phyloP scores from a whole-genome alignment of 768 basidiomycete species.

The Terana coerulea region DNA sequence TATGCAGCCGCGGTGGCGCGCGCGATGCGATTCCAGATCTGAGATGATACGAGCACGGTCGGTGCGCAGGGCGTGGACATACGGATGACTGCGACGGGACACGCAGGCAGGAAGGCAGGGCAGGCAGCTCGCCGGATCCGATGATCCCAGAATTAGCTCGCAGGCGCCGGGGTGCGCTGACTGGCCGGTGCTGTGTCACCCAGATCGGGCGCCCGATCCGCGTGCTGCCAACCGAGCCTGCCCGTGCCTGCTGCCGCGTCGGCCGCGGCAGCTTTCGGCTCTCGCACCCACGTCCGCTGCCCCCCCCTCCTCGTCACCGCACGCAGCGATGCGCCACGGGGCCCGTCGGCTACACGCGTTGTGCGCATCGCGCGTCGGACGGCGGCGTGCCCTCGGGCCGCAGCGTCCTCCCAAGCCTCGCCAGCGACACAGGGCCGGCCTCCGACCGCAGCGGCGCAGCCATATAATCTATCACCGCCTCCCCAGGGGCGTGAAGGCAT shows the following conservation, averaged over 20 bases:
- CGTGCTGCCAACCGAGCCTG: not conserved
- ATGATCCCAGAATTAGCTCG: constrained; percentile 8
- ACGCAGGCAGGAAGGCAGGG: not conserved
- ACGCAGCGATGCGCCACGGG: not conserved
- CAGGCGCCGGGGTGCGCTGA: not conserved
- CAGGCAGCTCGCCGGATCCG: constrained; percentile 9
- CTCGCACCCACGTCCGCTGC: not conserved
- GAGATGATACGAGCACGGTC: constrained; percentile 13
- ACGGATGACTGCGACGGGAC: constrained; percentile 10
- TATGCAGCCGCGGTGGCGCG: constrained; percentile 1
- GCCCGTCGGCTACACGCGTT: not conserved
- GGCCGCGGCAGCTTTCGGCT: constrained; percentile 13
- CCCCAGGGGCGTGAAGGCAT: no score
- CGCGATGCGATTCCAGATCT: no score
- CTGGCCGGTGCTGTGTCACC: not conserved
- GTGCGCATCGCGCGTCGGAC: no score
- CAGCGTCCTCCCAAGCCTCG: no score
- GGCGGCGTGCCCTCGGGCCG: no score
- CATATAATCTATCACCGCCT: no score
- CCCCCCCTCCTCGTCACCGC: not conserved
- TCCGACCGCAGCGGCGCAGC: no score
- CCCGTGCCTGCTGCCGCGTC: not conserved
- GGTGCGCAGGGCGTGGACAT: constrained; percentile 1
- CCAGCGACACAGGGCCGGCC: no score
- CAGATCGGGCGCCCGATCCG: constrained; percentile 1